Base-by-base conservation (phyloP, 306 rosid genomes). In the Trifolium repens region DNA sequence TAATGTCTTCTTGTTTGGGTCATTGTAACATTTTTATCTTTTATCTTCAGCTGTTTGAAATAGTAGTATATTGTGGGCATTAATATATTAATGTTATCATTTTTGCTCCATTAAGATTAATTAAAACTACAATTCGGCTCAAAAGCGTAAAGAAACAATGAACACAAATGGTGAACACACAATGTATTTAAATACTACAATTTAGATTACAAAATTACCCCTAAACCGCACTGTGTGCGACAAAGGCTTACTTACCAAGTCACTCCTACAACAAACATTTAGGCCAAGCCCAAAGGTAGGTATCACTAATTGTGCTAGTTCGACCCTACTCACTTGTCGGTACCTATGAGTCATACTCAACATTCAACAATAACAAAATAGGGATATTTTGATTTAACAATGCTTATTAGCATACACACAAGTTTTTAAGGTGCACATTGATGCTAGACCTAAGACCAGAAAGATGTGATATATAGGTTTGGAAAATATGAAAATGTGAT, bases 381-480 rank as follows among this genome's bases (percentile, higher is more conserved):
- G 35, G 34, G 24, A 14, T 61, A 34, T 70, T 7, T 0, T 40
- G 52, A 32, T 54, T 60, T 63, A 54, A 73, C 32, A 22, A 9
- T 66, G 65, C 53, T 40, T 24, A 55, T 55, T 53, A 54, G 67
- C 58, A 27, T 2, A 16, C 11, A 10, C 8, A 55, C 8, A 55
- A 26, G 37, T 58, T 75, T 75, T 52, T 53, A 75, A 52, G 46
- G 73, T 75, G 60, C 4, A 32, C 26, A 17, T 8, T 76, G 80
- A 66, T 66, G 67, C 17, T 2, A 53, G 80, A 66, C 61, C 3
- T 30, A 16, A 16, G 69, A 68, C 26, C 69, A 68, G 63, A 68
- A 77, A 57, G 15, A 0, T 34, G 37, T 49, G 5, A 52, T 4
- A 42, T 50, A 13, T 54, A 62, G 73, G 46, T 32, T 1, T 5